These are phyloP conservation scores for Aureobasidium sp. DNA, from an alignment of 2,329 filamentous ascomycete genomes.

Conservation along the genomic window DNA sequence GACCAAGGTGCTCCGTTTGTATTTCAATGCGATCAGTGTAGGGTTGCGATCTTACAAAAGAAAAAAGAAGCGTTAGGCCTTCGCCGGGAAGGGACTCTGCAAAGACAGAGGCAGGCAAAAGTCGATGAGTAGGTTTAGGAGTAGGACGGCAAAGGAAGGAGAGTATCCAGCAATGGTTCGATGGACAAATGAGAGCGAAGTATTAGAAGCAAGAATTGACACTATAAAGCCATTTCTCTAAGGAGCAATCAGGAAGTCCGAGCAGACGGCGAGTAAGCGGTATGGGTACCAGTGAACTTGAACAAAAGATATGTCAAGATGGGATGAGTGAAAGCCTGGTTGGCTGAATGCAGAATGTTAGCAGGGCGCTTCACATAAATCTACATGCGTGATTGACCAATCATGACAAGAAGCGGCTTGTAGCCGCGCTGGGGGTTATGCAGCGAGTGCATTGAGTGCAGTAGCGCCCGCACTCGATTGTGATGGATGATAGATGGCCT, in stretches of 20 bases:
- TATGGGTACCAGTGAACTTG: slow-evolving; percentile 1
- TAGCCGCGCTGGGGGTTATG: slow-evolving; percentile 15
- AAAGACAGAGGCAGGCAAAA: background rate
- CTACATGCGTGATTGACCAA: slow-evolving; percentile 1
- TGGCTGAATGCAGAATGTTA: slow-evolving; percentile 10
- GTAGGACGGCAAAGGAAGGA: slow-evolving; percentile 2
- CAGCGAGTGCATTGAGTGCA: slow-evolving; percentile 13
- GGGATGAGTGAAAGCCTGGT: background rate
- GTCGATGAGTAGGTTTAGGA: background rate
- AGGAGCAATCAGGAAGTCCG: slow-evolving; percentile 10
- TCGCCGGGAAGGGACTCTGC: slow-evolving; percentile 10
- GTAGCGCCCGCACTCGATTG: slow-evolving; percentile 7
- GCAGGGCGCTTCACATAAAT: slow-evolving; percentile 15
- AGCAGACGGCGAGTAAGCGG: background rate
- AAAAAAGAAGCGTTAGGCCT: background rate
- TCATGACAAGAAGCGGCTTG: slow-evolving; percentile 1
- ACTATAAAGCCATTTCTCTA: slow-evolving; percentile 16
- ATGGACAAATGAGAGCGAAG: slow-evolving; percentile 9
- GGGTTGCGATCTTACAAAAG: background rate
- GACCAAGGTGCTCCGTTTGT: background rate
- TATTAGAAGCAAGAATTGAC: slow-evolving; percentile 1
- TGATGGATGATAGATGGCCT: background rate
- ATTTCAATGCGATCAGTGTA: background rate
- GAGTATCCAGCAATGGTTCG: slow-evolving; percentile 8
- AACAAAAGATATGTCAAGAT: slow-evolving; percentile 6